phyloP scores from a whole-genome alignment of 139 green algal genomes.

The Desmodesmus armatus region DNA sequence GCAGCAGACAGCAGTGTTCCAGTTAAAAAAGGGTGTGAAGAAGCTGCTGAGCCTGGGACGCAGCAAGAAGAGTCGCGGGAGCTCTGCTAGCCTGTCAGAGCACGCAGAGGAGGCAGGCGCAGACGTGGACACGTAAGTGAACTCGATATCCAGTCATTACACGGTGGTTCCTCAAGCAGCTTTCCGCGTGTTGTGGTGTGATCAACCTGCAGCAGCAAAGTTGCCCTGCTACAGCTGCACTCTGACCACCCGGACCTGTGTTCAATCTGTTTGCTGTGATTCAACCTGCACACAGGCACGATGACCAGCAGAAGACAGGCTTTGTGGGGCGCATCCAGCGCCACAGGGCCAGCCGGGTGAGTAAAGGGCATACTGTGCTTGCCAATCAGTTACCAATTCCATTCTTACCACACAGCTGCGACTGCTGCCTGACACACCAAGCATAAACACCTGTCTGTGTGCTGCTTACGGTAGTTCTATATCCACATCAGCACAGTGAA shows the following conservation, averaged over 20 bases:
- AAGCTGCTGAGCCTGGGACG: slow-evolving; percentile 23
- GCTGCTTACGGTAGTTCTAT: too few species aligned
- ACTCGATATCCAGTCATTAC: neutral
- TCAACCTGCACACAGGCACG: neutral
- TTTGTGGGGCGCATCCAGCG: too few species aligned
- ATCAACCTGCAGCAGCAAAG: neutral
- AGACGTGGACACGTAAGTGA: slow-evolving; percentile 2
- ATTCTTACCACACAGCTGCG: too few species aligned
- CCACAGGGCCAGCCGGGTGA: too few species aligned
- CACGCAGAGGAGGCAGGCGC: neutral
- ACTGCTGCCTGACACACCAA: too few species aligned
- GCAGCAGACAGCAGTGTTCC: neutral
- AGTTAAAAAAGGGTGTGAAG: slow-evolving; percentile 13
- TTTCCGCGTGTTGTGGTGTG: neutral
- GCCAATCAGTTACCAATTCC: neutral
- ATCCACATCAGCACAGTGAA: too few species aligned
- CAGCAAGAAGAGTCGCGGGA: slow-evolving; percentile 33
- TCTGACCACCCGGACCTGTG: neutral
- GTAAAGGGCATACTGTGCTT: too few species aligned
- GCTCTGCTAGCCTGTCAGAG: slow-evolving; percentile 7
- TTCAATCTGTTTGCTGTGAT: neutral
- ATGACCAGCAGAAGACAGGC: neutral
- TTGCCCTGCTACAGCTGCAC: neutral
- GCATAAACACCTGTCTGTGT: too few species aligned
- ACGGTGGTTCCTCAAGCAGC: too few species aligned